Evolutionary conservation across 1,139 yeast genomes (phyloP).

Genomic region (Pichia sp.): DNA sequence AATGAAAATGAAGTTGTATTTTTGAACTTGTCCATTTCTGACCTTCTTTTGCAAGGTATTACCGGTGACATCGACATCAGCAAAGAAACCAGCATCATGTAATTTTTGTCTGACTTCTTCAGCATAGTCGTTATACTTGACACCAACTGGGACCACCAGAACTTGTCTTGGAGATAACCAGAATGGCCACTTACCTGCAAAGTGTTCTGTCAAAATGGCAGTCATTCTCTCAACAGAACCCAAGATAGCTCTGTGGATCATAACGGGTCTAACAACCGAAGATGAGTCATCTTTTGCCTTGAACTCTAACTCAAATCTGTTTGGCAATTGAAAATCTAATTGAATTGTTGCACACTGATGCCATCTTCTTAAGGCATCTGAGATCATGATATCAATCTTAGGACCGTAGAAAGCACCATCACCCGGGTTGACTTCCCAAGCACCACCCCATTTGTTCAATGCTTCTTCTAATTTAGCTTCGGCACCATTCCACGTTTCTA

Average conservation of each 20-base stretch:
- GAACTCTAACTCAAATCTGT: constrained; percentile 77
- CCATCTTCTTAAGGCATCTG: constrained; percentile 76
- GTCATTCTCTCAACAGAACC: constrained; percentile 99
- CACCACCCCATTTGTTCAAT: constrained; percentile 54
- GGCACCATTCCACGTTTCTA: constrained; percentile 81
- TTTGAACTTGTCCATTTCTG: constrained; percentile 88
- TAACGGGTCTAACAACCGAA: constrained; percentile 69
- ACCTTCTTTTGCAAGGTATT: constrained; percentile 95
- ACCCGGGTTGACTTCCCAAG: constrained; percentile 78
- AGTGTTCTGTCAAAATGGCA: constrained; percentile 94
- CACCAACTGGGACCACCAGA: constrained; percentile 93
- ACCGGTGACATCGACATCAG: constrained; percentile 90
- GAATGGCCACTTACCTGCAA: constrained; percentile 98
- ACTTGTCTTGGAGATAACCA: constrained; percentile 98
- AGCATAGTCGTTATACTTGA: constrained; percentile 85
- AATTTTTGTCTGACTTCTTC: constrained; percentile 67
- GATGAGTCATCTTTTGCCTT: constrained; percentile 62
- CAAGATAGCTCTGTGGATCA: constrained; percentile 97
- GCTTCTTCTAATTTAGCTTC: constrained; percentile 68
- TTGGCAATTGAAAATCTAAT: constrained; percentile 90
- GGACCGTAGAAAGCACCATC: constrained; percentile 99
- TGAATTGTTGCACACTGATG: constrained; percentile 97
- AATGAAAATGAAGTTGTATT: constrained; percentile 89
- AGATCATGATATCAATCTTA: constrained; percentile 79
- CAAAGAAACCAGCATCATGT: constrained; percentile 70